These are phyloP conservation scores for Phytophthora rubi DNA, from an alignment of 352 stramenopile species.

Conservation along the genomic window DNA sequence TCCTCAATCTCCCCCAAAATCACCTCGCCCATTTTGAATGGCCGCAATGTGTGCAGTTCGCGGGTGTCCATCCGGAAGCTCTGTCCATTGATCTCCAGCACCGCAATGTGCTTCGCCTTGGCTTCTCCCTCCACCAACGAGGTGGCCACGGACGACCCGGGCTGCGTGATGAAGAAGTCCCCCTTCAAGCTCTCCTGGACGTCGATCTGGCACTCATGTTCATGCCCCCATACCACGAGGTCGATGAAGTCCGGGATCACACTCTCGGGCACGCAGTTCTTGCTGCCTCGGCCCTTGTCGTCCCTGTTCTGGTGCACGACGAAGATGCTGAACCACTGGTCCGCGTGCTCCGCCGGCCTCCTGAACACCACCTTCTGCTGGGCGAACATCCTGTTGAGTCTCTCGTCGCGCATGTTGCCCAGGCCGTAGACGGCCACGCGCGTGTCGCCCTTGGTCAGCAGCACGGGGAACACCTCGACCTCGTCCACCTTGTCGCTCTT, in stretches of 20 bases:
- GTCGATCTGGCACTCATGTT: slow-evolving; percentile 98
- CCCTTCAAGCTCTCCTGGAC: slow-evolving; percentile 94
- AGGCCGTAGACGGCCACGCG: slow-evolving; percentile 98
- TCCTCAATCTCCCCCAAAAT: slow-evolving; percentile 84
- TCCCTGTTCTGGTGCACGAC: slow-evolving; percentile 99
- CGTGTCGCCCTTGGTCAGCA: slow-evolving; percentile 96
- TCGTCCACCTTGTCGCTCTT: slow-evolving; percentile 93
- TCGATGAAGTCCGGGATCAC: slow-evolving; percentile 99
- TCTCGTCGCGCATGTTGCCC: slow-evolving; percentile 98
- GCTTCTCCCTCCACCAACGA: slow-evolving; percentile 92
- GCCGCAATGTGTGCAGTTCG: slow-evolving; percentile 90
- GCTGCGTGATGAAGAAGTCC: slow-evolving; percentile 97
- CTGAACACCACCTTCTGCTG: slow-evolving; percentile 96
- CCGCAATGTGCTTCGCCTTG: slow-evolving; percentile 84
- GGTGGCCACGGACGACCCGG: slow-evolving; percentile 96
- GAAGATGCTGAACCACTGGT: slow-evolving; percentile 98
- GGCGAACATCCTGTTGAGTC: slow-evolving; percentile 97
- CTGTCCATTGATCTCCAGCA: slow-evolving; percentile 89
- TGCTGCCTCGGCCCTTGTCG: slow-evolving; percentile 88
- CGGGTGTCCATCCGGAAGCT: slow-evolving; percentile 91
- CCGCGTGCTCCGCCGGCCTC: slow-evolving; percentile 71
- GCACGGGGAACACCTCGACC: slow-evolving; percentile 95
- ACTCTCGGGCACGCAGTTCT: slow-evolving; percentile 98
- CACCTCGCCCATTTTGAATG: slow-evolving; percentile 94
- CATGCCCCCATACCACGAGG: slow-evolving; percentile 97